Evolutionary conservation across 106 monocot genomes (phyloP).

Genomic region (Triglochin maritima): DNA sequence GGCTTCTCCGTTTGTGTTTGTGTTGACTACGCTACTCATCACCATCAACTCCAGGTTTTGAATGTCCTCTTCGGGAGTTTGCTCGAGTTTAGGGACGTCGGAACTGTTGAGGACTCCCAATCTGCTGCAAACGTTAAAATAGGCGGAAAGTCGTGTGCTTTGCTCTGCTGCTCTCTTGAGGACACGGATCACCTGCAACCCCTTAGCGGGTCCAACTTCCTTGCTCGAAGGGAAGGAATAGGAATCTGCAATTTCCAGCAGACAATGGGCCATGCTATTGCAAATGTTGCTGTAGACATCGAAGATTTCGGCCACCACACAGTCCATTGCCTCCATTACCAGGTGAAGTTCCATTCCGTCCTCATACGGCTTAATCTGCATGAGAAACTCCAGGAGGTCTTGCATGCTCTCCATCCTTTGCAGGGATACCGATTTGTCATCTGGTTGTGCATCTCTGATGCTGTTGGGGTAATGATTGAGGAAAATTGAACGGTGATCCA

Average conservation of each 20-base stretch:
- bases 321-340: slow-evolving; percentile 71
- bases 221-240: neutral
- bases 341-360: slow-evolving; percentile 48
- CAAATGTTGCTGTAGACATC: slow-evolving; percentile 66
- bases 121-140: slow-evolving; percentile 43
- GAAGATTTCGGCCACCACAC: slow-evolving; percentile 68
- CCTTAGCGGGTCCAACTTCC: neutral
- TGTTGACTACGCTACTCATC: neutral
- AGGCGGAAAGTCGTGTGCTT: slow-evolving; percentile 34
- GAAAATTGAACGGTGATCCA: slow-evolving; percentile 45
- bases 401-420: slow-evolving; percentile 20
- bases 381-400: slow-evolving; percentile 47
- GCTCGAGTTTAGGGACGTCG: slow-evolving; percentile 42
- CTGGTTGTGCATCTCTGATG: neutral
- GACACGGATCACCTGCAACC: slow-evolving; percentile 36
- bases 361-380: slow-evolving; percentile 61
- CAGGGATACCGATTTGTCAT: neutral
- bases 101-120: slow-evolving; percentile 56
- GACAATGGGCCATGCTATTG: slow-evolving; percentile 39
- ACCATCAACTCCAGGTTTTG: slow-evolving; percentile 28
- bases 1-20: neutral
- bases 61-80: slow-evolving; percentile 62
- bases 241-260: slow-evolving; percentile 23
- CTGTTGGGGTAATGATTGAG: neutral
- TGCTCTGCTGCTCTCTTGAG: slow-evolving; percentile 45